A percentile compares a stretch with the other conserved stretches of the same genome.
Conservation (phyloP, 2,329 filamentous ascomycete genomes). For the Aureobasidium namibiae region DNA sequence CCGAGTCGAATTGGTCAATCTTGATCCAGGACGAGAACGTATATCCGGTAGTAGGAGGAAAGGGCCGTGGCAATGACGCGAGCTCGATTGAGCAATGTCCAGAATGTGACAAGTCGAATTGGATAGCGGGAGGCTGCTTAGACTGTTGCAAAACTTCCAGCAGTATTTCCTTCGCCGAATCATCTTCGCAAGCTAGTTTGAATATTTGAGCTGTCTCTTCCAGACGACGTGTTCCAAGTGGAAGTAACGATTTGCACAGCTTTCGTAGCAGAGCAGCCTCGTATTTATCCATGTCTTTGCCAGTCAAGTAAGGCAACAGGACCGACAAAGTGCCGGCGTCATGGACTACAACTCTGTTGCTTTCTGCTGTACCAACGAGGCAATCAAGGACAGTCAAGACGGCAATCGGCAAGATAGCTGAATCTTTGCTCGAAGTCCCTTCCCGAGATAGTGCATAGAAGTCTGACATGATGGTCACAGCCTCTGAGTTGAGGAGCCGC, state of each 20-base stretch:
- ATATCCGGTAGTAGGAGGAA: slow-evolving; percentile 80
- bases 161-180: slow-evolving; percentile 57
- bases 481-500: background rate
- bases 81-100: slow-evolving; percentile 89
- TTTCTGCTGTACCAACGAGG: slow-evolving; percentile 1
- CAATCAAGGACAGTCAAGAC: slow-evolving; percentile 3
- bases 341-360: slow-evolving; percentile 10
- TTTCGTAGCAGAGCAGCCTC: slow-evolving; percentile 43
- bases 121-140: slow-evolving; percentile 73
- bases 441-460: background rate
- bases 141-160: slow-evolving; percentile 67
- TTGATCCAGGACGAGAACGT: slow-evolving; percentile 85
- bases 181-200: slow-evolving; percentile 44
- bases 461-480: background rate
- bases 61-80: slow-evolving; percentile 71
- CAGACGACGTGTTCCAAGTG: slow-evolving; percentile 69
- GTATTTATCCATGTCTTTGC: background rate
- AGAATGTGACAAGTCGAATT: slow-evolving; percentile 83
- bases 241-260: slow-evolving; percentile 62
- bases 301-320: slow-evolving; percentile 10
- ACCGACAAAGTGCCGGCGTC: slow-evolving; percentile 10
- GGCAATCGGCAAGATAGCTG: background rate
- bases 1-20: slow-evolving; percentile 76
- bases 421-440: background rate
- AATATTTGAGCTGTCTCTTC: slow-evolving; percentile 75